Base-by-base conservation (phyloP, 768 basidiomycete species). In the Lentinula lateritia region DNA sequence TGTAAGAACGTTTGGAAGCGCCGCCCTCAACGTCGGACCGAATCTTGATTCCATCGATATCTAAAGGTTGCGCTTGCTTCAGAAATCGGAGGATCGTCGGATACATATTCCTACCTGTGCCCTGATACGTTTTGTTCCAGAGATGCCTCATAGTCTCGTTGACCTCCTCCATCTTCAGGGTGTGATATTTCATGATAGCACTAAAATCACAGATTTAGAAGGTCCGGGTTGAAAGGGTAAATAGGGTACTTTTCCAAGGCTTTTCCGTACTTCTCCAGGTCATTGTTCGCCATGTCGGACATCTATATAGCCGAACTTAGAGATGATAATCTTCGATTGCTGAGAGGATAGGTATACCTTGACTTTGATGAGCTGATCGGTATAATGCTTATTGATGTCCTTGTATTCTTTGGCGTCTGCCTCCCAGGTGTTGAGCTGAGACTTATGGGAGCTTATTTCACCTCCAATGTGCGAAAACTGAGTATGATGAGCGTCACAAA, bases 51-150 rank as follows among this genome's bases (percentile, higher is more conserved):
- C 92, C 93, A 70, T 99, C 97, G 70, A 99, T 98, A 75, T 99
- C 96, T 97, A 66, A 41, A 61, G 58, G 34, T 15, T 18, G 43
- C 60, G 9, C 9, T 41, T 18, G 13, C 56, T 63, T 18, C 39
- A 5, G 58, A n/a, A 67, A 67, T 61, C 34, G 13, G 9, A 48
- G 66, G n/a, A 65, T 60, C 41, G 10, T 12, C 1, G 23, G 62
- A 58, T 64, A 54, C 60, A 45, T 23, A 28, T 60, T 66, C 83
- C 54, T 63, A 94, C 95, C 95, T 62, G 95, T 98, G 66, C 96
- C 96, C 72, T 98, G 96, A 74, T 99, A 99, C 0, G 95, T 98
- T 76, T 94, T 96, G 71, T 94, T 96, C 97, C 97, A 99, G 3
- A 98, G 73, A 69, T 97, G 93, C 52, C 89, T 89, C 86, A 98